Evolutionary conservation across 306 rosid genomes (phyloP).

Genomic region (Quercus engelmannii): DNA sequence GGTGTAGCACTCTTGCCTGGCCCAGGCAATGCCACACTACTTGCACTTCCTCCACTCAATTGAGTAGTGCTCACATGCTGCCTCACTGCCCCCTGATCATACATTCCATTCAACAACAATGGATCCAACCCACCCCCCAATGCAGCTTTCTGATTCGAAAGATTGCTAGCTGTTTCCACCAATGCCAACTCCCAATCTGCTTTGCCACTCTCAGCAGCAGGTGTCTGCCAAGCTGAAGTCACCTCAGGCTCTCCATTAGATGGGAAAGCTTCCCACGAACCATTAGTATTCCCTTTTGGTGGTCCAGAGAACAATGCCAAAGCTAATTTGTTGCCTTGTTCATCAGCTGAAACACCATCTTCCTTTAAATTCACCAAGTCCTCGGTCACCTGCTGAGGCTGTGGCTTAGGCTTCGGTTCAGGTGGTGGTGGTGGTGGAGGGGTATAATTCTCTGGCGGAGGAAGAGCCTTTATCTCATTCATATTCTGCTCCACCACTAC

Average conservation of each 20-base stretch:
- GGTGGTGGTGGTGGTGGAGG: slow-evolving; percentile 31
- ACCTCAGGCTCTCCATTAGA: slow-evolving; percentile 57
- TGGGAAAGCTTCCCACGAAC: slow-evolving; percentile 77
- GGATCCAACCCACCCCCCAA: slow-evolving; percentile 84
- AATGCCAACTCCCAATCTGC: slow-evolving; percentile 86
- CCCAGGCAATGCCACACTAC: slow-evolving; percentile 66
- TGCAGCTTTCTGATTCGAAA: slow-evolving; percentile 61
- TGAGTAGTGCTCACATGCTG: slow-evolving; percentile 61
- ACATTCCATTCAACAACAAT: slow-evolving; percentile 78
- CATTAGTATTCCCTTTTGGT: slow-evolving; percentile 39
- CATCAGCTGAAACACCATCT: slow-evolving; percentile 59
- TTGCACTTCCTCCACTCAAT: slow-evolving; percentile 67
- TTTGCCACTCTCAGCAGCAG: slow-evolving; percentile 71
- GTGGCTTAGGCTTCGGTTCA: slow-evolving; percentile 6
- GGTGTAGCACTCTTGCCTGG: slow-evolving; percentile 40
- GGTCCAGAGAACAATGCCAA: slow-evolving; percentile 68
- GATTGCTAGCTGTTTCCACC: slow-evolving; percentile 59
- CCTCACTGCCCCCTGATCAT: slow-evolving; percentile 81
- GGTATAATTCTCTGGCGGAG: slow-evolving; percentile 53
- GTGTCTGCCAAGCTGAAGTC: slow-evolving; percentile 76
- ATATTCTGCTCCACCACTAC: slow-evolving; percentile 27
- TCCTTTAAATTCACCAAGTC: slow-evolving; percentile 74
- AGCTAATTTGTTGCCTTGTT: slow-evolving; percentile 76
- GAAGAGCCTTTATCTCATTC: slow-evolving; percentile 76
- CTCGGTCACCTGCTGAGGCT: slow-evolving; percentile 33